Conservation (phyloP, 164 flowering plant genomes). For the Magnolia officinalis region DNA sequence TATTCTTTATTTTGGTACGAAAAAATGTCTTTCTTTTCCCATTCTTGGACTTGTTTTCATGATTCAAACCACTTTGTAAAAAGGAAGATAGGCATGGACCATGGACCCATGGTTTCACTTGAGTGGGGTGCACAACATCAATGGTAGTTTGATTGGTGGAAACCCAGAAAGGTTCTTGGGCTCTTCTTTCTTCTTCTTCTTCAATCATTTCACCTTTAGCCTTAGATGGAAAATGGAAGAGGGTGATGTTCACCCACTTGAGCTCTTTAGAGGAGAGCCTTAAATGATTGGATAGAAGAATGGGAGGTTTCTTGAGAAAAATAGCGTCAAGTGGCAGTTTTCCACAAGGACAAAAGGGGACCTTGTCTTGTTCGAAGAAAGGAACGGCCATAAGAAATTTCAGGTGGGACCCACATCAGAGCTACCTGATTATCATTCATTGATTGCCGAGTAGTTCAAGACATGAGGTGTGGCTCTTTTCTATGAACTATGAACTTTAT, state of each 20-base stretch:
- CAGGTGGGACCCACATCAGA: not conserved
- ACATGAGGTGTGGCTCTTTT: too few relatives aligned
- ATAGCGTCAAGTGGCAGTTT: not conserved
- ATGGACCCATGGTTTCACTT: not conserved
- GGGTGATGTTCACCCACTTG: not conserved
- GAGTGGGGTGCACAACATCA: not conserved
- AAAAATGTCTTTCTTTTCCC: not conserved
- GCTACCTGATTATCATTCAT: not conserved
- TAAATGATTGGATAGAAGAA: constrained; percentile 1
- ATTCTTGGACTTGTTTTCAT: not conserved
- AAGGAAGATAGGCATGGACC: not conserved
- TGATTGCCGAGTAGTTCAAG: not conserved
- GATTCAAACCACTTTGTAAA: not conserved
- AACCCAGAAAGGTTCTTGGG: not conserved
- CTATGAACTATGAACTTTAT: too few relatives aligned
- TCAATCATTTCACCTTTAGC: constrained; percentile 4
- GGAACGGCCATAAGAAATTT: not conserved
- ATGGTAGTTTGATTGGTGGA: constrained; percentile 2
- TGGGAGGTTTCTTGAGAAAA: not conserved
- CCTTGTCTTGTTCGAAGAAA: constrained; percentile 1
- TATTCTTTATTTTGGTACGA: not conserved
- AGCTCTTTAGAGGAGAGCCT: not conserved
- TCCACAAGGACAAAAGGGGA: not conserved
- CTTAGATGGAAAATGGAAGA: not conserved
- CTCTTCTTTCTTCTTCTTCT: not conserved